These are phyloP conservation scores for Wickerhamiella azyma DNA, from an alignment of 805 yeast species.

Conservation along the genomic window DNA sequence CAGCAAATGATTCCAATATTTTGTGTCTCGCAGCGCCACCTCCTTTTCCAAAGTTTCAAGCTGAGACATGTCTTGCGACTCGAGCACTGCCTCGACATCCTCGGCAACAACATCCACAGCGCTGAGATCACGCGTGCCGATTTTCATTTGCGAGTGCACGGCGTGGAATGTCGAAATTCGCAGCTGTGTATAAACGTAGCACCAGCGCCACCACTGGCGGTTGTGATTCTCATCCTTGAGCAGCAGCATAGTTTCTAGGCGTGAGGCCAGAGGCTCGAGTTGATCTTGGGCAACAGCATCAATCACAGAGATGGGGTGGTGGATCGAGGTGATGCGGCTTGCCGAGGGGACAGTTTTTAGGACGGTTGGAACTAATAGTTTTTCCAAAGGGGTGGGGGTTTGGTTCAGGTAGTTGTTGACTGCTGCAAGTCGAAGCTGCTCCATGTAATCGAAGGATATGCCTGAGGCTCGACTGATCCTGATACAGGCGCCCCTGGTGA, in stretches of 20 bases:
- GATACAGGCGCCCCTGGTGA: too few species aligned
- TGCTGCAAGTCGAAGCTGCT: slow-evolving; percentile 1
- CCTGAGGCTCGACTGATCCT: too few species aligned
- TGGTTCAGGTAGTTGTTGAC: background rate
- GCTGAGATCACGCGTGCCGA: background rate
- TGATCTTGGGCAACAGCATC: slow-evolving; percentile 3
- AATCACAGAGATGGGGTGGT: slow-evolving; percentile 6
- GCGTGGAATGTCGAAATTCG: background rate
- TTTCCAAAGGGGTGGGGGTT: slow-evolving; percentile 3
- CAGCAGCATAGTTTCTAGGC: background rate
- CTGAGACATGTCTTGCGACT: background rate
- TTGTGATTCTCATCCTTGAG: background rate
- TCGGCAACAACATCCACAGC: background rate
- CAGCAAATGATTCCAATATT: slow-evolving; percentile 6
- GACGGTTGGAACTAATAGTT: slow-evolving; percentile 1
- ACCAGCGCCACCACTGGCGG: slow-evolving; percentile 5
- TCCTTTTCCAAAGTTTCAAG: background rate
- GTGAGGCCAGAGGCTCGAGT: background rate
- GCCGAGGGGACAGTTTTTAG: background rate
- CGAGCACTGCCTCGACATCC: slow-evolving; percentile 2
- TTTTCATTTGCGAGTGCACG: background rate
- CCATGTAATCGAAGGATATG: background rate
- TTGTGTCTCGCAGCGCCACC: background rate
- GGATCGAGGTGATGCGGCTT: background rate
- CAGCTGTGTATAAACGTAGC: slow-evolving; percentile 3